These are phyloP conservation scores for Spiromastix sp. DNA, from an alignment of 2,329 filamentous ascomycete genomes.

Conservation along the genomic window DNA sequence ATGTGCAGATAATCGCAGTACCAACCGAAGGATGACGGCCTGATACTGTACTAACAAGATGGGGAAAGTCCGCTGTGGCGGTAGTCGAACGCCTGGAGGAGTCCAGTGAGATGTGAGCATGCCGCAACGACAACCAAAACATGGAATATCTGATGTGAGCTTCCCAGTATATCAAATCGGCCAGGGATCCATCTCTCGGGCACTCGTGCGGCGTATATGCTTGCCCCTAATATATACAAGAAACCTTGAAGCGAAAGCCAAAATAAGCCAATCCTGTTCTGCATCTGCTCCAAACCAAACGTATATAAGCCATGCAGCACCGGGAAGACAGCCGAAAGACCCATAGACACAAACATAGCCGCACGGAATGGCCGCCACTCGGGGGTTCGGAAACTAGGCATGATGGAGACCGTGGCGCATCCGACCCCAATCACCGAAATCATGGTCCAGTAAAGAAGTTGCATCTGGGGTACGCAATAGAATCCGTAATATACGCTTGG, in stretches of 20 bases:
- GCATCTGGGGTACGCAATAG: constrained; percentile 55
- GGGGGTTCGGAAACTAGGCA: constrained; percentile 75
- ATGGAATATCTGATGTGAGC: constrained; percentile 95
- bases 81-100: constrained; percentile 78
- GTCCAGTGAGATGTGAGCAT: constrained; percentile 65
- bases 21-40: too few relatives aligned
- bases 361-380: constrained; percentile 76
- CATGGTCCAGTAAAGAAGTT: constrained; percentile 64
- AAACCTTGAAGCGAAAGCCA: constrained; percentile 73
- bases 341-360: constrained; percentile 80
- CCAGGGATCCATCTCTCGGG: constrained; percentile 74
- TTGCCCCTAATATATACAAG: constrained; percentile 77
- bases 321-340: constrained; percentile 72
- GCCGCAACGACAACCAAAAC: constrained; percentile 77
- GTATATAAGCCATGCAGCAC: constrained; percentile 63
- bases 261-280: constrained; percentile 64
- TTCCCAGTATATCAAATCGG: constrained; percentile 80
- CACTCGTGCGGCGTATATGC: constrained; percentile 72
- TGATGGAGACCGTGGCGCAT: constrained; percentile 65
- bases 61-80: constrained; percentile 55
- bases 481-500: constrained; percentile 84
- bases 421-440: constrained; percentile 68
- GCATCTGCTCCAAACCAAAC: constrained; percentile 57
- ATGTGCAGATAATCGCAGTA: too few relatives aligned
- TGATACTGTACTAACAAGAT: constrained; percentile 39